Conservation (phyloP, 2,329 filamentous ascomycete species). For the Fusarium agapanthi region DNA sequence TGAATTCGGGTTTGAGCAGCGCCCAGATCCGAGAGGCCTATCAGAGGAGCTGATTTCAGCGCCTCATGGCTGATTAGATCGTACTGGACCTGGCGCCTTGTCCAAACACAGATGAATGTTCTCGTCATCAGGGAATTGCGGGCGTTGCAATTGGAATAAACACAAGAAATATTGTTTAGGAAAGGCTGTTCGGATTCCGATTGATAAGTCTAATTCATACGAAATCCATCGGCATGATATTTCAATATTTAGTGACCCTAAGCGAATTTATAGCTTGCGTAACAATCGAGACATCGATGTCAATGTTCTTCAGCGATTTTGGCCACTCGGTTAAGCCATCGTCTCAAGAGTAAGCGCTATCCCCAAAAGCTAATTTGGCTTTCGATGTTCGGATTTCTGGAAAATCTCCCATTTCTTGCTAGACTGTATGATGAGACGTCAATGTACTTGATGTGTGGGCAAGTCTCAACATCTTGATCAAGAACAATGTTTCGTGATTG, state of each 20-base stretch:
- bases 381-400: rapidly evolving
- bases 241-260: too few relatives aligned
- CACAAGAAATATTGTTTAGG: not conserved
- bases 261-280: rapidly evolving
- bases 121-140: not conserved
- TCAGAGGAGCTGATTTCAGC: rapidly evolving
- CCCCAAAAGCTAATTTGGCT: rapidly evolving
- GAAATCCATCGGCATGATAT: not conserved
- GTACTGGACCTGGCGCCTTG: not conserved
- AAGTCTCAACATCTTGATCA: too few relatives aligned
- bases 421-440: not conserved
- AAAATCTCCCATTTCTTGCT: not conserved
- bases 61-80: not conserved
- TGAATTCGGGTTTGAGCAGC: not conserved
- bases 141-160: not conserved
- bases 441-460: rapidly evolving
- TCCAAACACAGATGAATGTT: not conserved
- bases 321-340: not conserved
- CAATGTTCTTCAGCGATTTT: not conserved
- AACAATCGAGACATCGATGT: not conserved
- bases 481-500: too few relatives aligned
- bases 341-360: not conserved
- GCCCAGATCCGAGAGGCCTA: not conserved
- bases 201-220: too few relatives aligned
- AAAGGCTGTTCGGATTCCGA: not conserved